Conservation (phyloP, 2,329 filamentous ascomycete species). For the Sporothrix curviconia region DNA sequence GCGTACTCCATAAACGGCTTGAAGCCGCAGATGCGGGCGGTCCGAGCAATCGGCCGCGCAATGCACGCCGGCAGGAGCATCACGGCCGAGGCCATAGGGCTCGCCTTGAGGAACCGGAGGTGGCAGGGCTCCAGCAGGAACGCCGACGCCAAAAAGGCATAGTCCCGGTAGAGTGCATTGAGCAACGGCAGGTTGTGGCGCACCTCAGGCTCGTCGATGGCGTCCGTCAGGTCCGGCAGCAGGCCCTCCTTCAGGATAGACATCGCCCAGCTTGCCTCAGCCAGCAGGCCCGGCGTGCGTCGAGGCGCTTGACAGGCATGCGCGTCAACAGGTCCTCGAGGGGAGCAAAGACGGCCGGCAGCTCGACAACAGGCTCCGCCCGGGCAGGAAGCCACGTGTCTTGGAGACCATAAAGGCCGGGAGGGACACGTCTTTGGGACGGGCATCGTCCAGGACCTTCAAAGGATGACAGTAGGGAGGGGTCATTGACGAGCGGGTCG, state of each 20-base stretch:
- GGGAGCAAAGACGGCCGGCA: slow-evolving; percentile 67
- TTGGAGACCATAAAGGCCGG: slow-evolving; percentile 76
- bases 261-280: slow-evolving; percentile 65
- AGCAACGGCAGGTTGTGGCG: slow-evolving; percentile 67
- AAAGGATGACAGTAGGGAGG: slow-evolving; percentile 35
- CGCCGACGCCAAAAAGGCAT: slow-evolving; percentile 81
- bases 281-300: slow-evolving; percentile 70
- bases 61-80: slow-evolving; percentile 67
- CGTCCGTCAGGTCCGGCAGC: slow-evolving; percentile 68
- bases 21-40: slow-evolving; percentile 81
- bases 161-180: slow-evolving; percentile 85
- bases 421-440: slow-evolving; percentile 54
- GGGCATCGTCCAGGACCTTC: slow-evolving; percentile 57
- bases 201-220: slow-evolving; percentile 59
- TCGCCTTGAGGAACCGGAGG: slow-evolving; percentile 61
- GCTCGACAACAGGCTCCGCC: slow-evolving; percentile 51
- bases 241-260: slow-evolving; percentile 55
- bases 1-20: slow-evolving; percentile 89
- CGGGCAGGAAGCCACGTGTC: slow-evolving; percentile 69
- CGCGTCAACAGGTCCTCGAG: slow-evolving; percentile 66
- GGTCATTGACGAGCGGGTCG: slow-evolving; percentile 6
- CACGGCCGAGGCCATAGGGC: slow-evolving; percentile 70
- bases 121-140: slow-evolving; percentile 92
- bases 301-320: slow-evolving; percentile 71
- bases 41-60: slow-evolving; percentile 73